phyloP scores from a whole-genome alignment of 164 flowering plant genomes.

The Santalum album region DNA sequence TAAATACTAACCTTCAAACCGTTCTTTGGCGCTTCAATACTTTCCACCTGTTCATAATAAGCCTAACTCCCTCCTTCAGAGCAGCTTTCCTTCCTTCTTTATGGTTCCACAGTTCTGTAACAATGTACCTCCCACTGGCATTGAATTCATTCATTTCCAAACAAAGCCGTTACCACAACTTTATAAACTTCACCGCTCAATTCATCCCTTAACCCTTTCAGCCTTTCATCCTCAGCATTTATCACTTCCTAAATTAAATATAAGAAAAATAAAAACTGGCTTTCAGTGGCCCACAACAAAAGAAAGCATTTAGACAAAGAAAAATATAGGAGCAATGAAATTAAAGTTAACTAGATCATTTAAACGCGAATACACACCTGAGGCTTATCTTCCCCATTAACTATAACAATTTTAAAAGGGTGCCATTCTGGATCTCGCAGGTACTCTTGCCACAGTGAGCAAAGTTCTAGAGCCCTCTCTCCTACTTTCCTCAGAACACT shows the following conservation, averaged over 20 bases:
- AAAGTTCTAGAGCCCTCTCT: constrained; percentile 42
- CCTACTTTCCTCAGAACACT: constrained; percentile 45
- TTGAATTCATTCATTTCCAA: constrained; percentile 49
- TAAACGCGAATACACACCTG: constrained; percentile 25
- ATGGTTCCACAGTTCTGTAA: constrained; percentile 50
- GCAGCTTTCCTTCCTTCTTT: constrained; percentile 40
- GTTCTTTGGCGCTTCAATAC: constrained; percentile 17
- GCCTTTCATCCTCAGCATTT: constrained; percentile 39
- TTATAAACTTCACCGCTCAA: constrained; percentile 28
- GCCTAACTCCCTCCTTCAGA: constrained; percentile 31
- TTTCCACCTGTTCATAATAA: constrained; percentile 23
- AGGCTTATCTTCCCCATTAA: constrained; percentile 29
- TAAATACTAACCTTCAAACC: constrained; percentile 15
- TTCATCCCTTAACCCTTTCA: constrained; percentile 29
- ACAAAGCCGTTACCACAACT: constrained; percentile 35
- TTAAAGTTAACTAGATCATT: too few relatives aligned
- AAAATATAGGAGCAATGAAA: too few relatives aligned
- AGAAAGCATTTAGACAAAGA: too few relatives aligned
- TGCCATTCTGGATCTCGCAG: constrained; percentile 75
- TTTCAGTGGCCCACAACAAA: neutral
- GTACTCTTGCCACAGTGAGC: constrained; percentile 70
- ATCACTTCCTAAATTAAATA: constrained; percentile 29
- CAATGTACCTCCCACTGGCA: constrained; percentile 43
- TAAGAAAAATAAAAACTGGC: too few relatives aligned
- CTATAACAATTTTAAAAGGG: constrained; percentile 40